These are phyloP conservation scores for Oryza glaberrima DNA, from an alignment of 176 grass and related monocot genomes.

Conservation along the genomic window DNA sequence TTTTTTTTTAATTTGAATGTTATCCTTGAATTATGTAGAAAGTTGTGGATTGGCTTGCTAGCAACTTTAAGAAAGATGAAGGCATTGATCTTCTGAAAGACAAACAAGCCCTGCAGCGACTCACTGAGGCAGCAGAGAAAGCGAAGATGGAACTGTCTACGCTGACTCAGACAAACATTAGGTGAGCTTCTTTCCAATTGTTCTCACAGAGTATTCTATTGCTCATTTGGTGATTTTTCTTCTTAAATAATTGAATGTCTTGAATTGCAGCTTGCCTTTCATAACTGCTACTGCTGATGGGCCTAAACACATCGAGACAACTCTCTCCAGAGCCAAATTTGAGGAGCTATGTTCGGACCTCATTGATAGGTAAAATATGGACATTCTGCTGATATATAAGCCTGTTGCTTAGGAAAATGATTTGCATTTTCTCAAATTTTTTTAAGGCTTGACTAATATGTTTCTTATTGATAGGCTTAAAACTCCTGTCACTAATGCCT, in stretches of 20 bases:
- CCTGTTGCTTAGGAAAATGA: not conserved
- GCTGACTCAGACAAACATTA: conserved; percentile 91
- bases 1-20: conserved; percentile 12
- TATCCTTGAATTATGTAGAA: conserved; percentile 59
- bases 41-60: conserved; percentile 95
- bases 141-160: conserved; percentile 97
- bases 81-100: conserved; percentile 94
- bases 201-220: conserved; percentile 11
- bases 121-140: conserved; percentile 97
- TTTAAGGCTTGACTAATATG: conserved; percentile 6
- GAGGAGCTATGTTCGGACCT: conserved; percentile 94
- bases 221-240: not conserved
- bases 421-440: conserved; percentile 11
- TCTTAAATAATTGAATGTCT: conserved; percentile 15
- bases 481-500: conserved; percentile 82
- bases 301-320: conserved; percentile 94
- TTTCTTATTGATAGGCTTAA: conserved; percentile 61
- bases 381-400: conserved; percentile 19
- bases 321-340: conserved; percentile 89
- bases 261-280: conserved; percentile 75
- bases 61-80: conserved; percentile 91
- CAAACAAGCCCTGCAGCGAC: conserved; percentile 96
- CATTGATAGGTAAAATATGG: conserved; percentile 78
- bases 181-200: conserved; percentile 48
- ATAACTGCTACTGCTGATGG: conserved; percentile 94